These are phyloP conservation scores for Pseudoscleropodium purum DNA, from an alignment of 225 moss, liverwort and hornwort species.

Conservation along the genomic window DNA sequence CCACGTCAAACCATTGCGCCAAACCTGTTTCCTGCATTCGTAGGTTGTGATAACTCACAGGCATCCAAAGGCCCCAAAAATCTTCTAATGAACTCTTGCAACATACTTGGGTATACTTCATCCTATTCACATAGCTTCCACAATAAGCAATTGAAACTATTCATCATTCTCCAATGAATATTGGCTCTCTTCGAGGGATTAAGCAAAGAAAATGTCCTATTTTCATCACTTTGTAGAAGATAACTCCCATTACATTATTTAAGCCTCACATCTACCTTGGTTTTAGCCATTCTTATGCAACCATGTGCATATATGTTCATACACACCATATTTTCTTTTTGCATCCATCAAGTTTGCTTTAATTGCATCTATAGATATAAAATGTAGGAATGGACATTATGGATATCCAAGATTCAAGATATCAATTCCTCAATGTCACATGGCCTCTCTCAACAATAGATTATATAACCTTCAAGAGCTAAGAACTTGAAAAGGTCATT, in stretches of 20 bases:
- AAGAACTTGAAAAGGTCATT: too few relatives aligned
- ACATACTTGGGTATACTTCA: not conserved
- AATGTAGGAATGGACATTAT: not conserved
- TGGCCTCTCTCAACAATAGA: not conserved
- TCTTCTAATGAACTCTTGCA: too few relatives aligned
- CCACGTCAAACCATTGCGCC: too few relatives aligned
- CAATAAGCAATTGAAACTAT: not conserved
- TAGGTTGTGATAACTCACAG: too few relatives aligned
- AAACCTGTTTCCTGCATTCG: too few relatives aligned
- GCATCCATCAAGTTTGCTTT: not conserved
- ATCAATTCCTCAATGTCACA: not conserved
- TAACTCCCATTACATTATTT: not conserved
- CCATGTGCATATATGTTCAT: not conserved
- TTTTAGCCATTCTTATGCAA: not conserved
- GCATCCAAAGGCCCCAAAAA: too few relatives aligned
- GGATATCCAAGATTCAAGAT: too few relatives aligned
- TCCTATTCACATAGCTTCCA: not conserved
- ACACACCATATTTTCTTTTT: not conserved
- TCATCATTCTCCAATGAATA: not conserved
- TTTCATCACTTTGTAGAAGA: not conserved
- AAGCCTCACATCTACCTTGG: not conserved
- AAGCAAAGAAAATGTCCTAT: not conserved
- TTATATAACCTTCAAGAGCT: not conserved
- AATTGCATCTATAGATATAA: not conserved
- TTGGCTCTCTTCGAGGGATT: too few relatives aligned